Base-by-base conservation (phyloP, 2,329 filamentous ascomycete genomes). In the Ceratocystis variospora region DNA sequence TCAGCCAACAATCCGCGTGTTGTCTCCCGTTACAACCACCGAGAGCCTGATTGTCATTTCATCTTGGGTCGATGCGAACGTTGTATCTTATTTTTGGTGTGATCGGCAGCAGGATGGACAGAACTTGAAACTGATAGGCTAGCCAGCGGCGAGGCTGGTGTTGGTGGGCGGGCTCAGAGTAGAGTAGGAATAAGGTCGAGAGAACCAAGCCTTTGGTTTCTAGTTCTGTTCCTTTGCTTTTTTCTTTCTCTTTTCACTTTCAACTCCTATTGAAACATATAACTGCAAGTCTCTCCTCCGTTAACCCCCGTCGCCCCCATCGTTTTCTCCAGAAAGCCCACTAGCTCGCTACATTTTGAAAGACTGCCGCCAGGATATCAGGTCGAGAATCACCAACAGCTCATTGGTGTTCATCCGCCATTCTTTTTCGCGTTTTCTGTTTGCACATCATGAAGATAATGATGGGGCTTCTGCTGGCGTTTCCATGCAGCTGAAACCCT, bases 21-120 rank as follows among this genome's bases (percentile, higher is more conserved):
- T 33, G 53, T 59, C 17, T 33, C 28, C 22, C 6, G 28, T 6
- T 59, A 33, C 22, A 17, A 25, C 22, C 10, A 5, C 28, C 28
- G 15, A n/a, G 7, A 33, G 17, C 53, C 28, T 59, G 53, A 59
- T 59, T 59, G 53, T 57, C 53, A 57, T 57, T 57, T 57, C 22
- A 57, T 57, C 22, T 31, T 31, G 53, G 15, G 25, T 31, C 33
- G 28, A 37, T 33, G 12, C n/a, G 25, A n/a, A 31, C 28, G 28
- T 10, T 15, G 5, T 17, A 59, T 37, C 5, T 59, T 59, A 59
- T 59, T 59, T 59, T 59, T 31, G 28, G 28, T 31, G 25, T 33
- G 53, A 59, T 59, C 28, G 10, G 33, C 53, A 17, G 4, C 8
- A 59, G 15, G 25, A 59, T 25, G 22, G 53, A 59, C 53, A 8